These are phyloP conservation scores for Alliaria petiolata DNA, from an alignment of 345 rosid species.

Conservation along the genomic window DNA sequence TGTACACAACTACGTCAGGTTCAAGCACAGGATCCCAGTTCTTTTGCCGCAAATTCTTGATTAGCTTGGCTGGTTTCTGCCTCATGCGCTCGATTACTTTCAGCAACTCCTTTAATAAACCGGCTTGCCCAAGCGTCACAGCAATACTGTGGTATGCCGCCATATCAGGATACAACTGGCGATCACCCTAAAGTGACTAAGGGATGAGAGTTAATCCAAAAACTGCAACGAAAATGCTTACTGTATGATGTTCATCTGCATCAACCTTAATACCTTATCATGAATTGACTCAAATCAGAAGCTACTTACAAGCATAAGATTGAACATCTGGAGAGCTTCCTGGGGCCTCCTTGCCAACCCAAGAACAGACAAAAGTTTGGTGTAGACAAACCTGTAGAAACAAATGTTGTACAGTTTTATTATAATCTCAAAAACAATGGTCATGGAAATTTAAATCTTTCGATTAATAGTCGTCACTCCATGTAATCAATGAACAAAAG, in stretches of 20 bases:
- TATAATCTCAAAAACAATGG: too few relatives aligned
- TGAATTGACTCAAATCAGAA: neutral
- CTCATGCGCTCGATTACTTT: slow-evolving; percentile 75
- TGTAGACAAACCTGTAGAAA: slow-evolving; percentile 85
- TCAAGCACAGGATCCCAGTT: slow-evolving; percentile 82
- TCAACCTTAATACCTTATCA: neutral
- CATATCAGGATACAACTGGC: slow-evolving; percentile 79
- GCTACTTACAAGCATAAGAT: slow-evolving; percentile 71
- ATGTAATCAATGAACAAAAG: neutral
- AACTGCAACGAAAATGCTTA: slow-evolving; percentile 7
- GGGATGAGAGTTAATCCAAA: slow-evolving; percentile 34
- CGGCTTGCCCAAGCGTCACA: slow-evolving; percentile 89
- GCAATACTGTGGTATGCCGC: slow-evolving; percentile 82
- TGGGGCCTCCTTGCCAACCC: slow-evolving; percentile 64
- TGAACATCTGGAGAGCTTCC: slow-evolving; percentile 69
- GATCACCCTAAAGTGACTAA: slow-evolving; percentile 56
- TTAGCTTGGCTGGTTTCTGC: slow-evolving; percentile 54
- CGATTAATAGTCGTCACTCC: neutral
- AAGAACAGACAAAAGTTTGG: slow-evolving; percentile 80
- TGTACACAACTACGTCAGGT: slow-evolving; percentile 86
- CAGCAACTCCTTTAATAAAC: slow-evolving; percentile 66
- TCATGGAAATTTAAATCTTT: neutral
- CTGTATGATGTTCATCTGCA: neutral
- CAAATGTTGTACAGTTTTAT: neutral
- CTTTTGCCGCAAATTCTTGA: slow-evolving; percentile 43